A percentile compares a stretch with the other conserved stretches of the same genome.
Evolutionary conservation across 2,329 filamentous ascomycete species (phyloP).

Genomic region (Ophiostoma populinum): DNA sequence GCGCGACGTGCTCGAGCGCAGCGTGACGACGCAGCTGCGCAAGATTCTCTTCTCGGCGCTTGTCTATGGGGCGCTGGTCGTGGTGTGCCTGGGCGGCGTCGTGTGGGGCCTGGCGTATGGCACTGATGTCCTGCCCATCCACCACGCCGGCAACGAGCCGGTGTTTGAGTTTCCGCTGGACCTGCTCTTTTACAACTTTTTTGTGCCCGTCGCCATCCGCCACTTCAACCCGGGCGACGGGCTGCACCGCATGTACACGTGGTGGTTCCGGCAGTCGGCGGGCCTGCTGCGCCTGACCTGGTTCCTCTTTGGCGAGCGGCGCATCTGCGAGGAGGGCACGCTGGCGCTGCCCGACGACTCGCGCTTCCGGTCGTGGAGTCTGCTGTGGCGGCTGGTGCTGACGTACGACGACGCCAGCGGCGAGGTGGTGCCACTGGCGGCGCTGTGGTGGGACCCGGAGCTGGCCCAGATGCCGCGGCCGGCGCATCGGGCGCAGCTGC

Average conservation of each 20-base stretch:
- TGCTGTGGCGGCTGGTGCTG: slow-evolving; percentile 28
- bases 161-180: slow-evolving; percentile 90
- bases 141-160: slow-evolving; percentile 84
- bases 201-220: slow-evolving; percentile 74
- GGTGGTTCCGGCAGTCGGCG: slow-evolving; percentile 90
- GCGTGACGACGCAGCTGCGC: slow-evolving; percentile 76
- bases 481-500: too few relatives aligned
- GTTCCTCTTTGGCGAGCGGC: slow-evolving; percentile 80
- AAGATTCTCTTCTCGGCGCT: slow-evolving; percentile 95
- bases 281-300: slow-evolving; percentile 65
- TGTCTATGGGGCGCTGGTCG: slow-evolving; percentile 84
- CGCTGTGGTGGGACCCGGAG: slow-evolving; percentile 20
- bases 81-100: slow-evolving; percentile 84
- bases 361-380: slow-evolving; percentile 17
- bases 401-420: slow-evolving; percentile 21
- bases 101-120: slow-evolving; percentile 76
- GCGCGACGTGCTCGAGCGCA: slow-evolving; percentile 86
- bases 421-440: slow-evolving; percentile 34
- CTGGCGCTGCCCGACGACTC: slow-evolving; percentile 28
- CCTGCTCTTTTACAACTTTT: slow-evolving; percentile 88
- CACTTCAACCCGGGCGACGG: slow-evolving; percentile 74
- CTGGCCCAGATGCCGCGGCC: background rate
- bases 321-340: slow-evolving; percentile 64
- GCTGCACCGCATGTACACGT: slow-evolving; percentile 72
- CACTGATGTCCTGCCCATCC: slow-evolving; percentile 64